These are phyloP conservation scores for Fusarium euwallaceae DNA, from an alignment of 2,329 filamentous ascomycete species.

Conservation along the genomic window DNA sequence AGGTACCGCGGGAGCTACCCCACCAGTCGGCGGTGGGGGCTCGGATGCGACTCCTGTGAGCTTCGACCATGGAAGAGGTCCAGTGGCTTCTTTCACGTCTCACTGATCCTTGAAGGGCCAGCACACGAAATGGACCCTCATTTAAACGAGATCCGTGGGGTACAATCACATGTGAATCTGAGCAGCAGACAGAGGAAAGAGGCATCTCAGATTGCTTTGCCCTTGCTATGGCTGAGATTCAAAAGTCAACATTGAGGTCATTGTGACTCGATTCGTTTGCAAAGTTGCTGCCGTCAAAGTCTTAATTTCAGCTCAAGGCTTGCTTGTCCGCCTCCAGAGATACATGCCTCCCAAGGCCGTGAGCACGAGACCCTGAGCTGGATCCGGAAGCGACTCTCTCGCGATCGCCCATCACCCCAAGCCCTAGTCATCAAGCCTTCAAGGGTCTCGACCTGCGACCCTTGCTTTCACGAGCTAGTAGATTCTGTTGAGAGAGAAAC, in stretches of 20 bases:
- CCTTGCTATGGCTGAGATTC: conserved; percentile 15
- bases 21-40: conserved; percentile 42
- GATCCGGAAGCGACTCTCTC: conserved; percentile 7
- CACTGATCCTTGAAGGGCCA: conserved; percentile 17
- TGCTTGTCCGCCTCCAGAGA: neutral
- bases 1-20: conserved; percentile 39
- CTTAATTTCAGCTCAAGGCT: neutral
- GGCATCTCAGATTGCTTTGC: conserved; percentile 13
- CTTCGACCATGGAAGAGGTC: conserved; percentile 12
- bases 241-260: neutral
- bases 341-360: neutral
- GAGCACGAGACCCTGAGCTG: conserved; percentile 10
- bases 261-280: conserved; percentile 1
- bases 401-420: conserved; percentile 1
- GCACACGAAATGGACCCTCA: conserved; percentile 21
- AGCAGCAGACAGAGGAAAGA: neutral
- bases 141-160: conserved; percentile 32
- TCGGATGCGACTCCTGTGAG: conserved; percentile 34
- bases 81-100: conserved; percentile 28
- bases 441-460: conserved; percentile 34
- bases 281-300: conserved; percentile 3
- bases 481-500: conserved; percentile 31
- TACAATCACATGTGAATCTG: conserved; percentile 38
- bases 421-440: conserved; percentile 13
- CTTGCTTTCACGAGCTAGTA: conserved; percentile 23